phyloP scores from a whole-genome alignment of 805 yeast species.

The Komagataella pastoris region DNA sequence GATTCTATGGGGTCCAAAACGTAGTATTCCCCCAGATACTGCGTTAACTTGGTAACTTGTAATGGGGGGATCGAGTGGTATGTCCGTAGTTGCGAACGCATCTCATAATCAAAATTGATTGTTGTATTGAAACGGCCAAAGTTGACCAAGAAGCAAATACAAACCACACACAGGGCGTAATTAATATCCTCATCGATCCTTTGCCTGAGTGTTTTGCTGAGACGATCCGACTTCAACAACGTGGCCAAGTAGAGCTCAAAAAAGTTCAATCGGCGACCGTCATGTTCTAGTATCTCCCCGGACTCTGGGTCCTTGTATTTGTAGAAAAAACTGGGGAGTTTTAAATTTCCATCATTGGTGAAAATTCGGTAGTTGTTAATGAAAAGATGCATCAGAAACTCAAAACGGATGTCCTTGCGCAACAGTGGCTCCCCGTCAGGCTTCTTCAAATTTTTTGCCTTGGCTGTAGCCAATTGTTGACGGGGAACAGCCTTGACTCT shows the following conservation, averaged over 20 bases:
- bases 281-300: conserved; percentile 10
- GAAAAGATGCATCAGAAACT: conserved; percentile 54
- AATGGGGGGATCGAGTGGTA: conserved; percentile 88
- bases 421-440: conserved; percentile 88
- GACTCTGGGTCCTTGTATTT: conserved; percentile 8
- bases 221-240: conserved; percentile 69
- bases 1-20: background rate
- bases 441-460: conserved; percentile 59
- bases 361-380: conserved; percentile 53
- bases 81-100: conserved; percentile 87
- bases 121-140: conserved; percentile 93
- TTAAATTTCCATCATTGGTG: conserved; percentile 32
- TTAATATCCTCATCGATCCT: conserved; percentile 49
- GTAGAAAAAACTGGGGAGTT: conserved; percentile 20
- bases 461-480: background rate
- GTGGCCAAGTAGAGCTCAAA: conserved; percentile 75
- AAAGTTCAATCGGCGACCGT: conserved; percentile 48
- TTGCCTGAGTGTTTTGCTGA: conserved; percentile 74
- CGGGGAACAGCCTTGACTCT: background rate
- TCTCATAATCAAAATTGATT: conserved; percentile 85
- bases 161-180: conserved; percentile 20
- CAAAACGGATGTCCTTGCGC: conserved; percentile 79
- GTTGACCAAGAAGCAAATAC: conserved; percentile 65
- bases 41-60: conserved; percentile 41
- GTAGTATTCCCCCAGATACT: conserved; percentile 7